Evolutionary conservation across 306 rosid genomes (phyloP), one percentile per base, ranked within the genome.

Genomic region (Cotoneaster glaucophyllus): DNA sequence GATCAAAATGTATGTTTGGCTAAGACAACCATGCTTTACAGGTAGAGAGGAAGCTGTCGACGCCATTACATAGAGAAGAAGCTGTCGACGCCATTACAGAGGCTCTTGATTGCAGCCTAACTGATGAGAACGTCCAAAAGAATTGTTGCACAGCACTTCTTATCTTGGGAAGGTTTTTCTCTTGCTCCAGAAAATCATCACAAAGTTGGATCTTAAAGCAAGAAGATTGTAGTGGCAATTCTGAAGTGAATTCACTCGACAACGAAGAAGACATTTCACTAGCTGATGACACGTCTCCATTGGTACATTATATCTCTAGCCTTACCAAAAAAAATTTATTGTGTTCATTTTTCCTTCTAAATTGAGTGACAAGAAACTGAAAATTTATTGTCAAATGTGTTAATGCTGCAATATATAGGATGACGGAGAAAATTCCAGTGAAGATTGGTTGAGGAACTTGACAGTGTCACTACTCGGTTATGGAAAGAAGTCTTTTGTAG

Each of bases 31-130:
- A 4, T 77, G 64, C 74, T 18, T 24, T 81, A 80, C 82, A 89
- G 95, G 88, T 80, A 64, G 90, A 81, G 84, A 87, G 63, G 83
- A 78, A 78, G 92, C 90, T n/a, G 87, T 88, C 73, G 87, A 86
- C 75, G 82, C 81, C 76, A 81, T 93, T 77, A 73, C 84, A 87
- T 45, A 86, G 90, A 80, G 85, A 87, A 58, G 83, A 78, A 78
- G 91, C 92, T n/a, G 86, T 88, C 73, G 89, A 86, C 80, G 82
- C 81, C 76, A 81, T 93, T 76, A 82, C 84, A 22, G 83, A 72
- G 72, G 90, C 90, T 74, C 95, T 90, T 78, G 83, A 93, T 62
- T 85, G 66, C 43, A 84, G 97, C 90, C 82, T 89, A 79, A 72
- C 86, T 59, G 81, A 90, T 74, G 86, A 73, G 63, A 85, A 75